phyloP scores from a whole-genome alignment of 805 yeast species.

The Ogataea thermomethanolica region DNA sequence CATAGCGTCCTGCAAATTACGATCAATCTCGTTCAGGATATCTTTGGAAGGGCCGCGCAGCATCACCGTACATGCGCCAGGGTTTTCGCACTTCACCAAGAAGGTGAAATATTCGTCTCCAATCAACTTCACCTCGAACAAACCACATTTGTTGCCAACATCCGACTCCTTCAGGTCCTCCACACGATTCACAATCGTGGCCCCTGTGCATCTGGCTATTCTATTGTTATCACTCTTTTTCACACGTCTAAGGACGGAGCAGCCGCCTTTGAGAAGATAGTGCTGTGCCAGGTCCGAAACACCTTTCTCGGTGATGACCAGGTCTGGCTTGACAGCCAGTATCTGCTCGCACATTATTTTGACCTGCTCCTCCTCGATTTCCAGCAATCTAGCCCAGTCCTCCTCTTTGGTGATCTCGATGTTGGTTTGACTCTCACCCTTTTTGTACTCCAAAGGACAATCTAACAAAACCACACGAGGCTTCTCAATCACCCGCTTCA shows the following conservation, averaged over 20 bases:
- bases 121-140: conserved; percentile 88
- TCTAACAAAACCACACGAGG: conserved; percentile 89
- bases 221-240: conserved; percentile 95
- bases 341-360: conserved; percentile 81
- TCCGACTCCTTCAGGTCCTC: conserved; percentile 92
- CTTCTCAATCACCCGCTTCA: conserved; percentile 84
- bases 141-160: conserved; percentile 84
- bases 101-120: conserved; percentile 97
- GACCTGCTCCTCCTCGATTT: conserved; percentile 98
- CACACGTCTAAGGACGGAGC: conserved; percentile 88
- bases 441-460: conserved; percentile 96
- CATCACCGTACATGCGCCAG: conserved; percentile 90
- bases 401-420: conserved; percentile 94
- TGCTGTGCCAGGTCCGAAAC: conserved; percentile 98
- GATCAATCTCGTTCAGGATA: conserved; percentile 90
- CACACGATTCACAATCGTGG: conserved; percentile 91
- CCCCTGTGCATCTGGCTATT: conserved; percentile 96
- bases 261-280: conserved; percentile 88
- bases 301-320: conserved; percentile 97
- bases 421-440: conserved; percentile 98
- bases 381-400: conserved; percentile 92
- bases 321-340: conserved; percentile 81
- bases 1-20: conserved; percentile 98
- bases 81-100: conserved; percentile 73
- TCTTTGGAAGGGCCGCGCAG: conserved; percentile 97